A percentile compares a stretch with the other conserved stretches of the same genome.
Evolutionary conservation across 2,329 filamentous ascomycete species (phyloP).

Genomic region (Colletotrichum graminicola): DNA sequence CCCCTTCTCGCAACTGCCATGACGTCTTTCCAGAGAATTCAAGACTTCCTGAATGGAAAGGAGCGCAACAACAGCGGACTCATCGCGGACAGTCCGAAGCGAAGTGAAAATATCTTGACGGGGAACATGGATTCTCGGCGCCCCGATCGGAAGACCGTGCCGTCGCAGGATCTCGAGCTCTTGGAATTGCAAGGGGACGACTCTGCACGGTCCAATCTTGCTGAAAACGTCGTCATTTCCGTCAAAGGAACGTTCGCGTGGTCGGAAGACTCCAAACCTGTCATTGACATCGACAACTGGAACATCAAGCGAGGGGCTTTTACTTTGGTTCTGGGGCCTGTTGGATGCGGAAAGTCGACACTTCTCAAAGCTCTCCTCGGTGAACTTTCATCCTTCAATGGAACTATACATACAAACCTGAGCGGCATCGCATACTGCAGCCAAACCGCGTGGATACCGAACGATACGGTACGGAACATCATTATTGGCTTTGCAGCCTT

Average conservation of each 20-base stretch:
- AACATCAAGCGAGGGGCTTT: conserved; percentile 32
- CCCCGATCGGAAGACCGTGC: background rate
- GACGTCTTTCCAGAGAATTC: conserved; percentile 46
- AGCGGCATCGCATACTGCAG: conserved; percentile 46
- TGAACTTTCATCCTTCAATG: conserved; percentile 44
- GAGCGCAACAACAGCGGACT: conserved; percentile 41
- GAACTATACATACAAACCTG: conserved; percentile 38
- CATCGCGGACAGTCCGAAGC: background rate
- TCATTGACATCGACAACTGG: conserved; percentile 34
- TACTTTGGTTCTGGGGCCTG: conserved; percentile 50
- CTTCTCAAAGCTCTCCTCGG: conserved; percentile 50
- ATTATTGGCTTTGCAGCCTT: conserved; percentile 48
- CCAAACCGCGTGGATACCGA: conserved; percentile 48
- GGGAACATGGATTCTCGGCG: background rate
- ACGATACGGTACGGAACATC: conserved; percentile 50
- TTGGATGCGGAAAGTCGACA: conserved; percentile 54
- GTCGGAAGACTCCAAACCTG: conserved; percentile 28
- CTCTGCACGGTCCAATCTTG: background rate
- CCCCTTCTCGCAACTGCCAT: conserved; percentile 42
- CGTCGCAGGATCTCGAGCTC: conserved; percentile 4
- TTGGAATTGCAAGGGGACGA: background rate
- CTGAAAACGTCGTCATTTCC: conserved; percentile 2
- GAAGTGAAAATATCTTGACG: too few relatives aligned
- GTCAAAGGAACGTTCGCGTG: conserved; percentile 39
- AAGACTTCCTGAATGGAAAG: conserved; percentile 45